phyloP scores from a whole-genome alignment of 495 filamentous ascomycete genomes.

The Ascobolus immersus region DNA sequence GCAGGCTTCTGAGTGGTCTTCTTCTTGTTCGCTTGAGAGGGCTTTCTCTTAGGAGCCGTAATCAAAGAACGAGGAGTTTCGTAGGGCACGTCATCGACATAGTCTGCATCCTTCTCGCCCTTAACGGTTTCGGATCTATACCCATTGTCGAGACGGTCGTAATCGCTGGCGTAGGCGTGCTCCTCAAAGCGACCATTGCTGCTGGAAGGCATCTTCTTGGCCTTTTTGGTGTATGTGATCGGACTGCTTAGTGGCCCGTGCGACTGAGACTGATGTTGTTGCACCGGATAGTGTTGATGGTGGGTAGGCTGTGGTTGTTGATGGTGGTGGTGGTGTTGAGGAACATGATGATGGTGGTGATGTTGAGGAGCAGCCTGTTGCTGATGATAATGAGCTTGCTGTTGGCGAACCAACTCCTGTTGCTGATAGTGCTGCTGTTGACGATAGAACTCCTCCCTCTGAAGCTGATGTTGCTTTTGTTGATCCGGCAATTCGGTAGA shows the following conservation, averaged over 20 bases:
- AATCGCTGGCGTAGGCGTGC: slow-evolving; percentile 11
- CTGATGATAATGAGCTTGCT: neutral
- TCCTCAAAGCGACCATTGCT: slow-evolving; percentile 8
- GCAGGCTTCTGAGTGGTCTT: neutral
- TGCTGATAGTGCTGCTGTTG: slow-evolving; percentile 5
- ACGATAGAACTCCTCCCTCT: slow-evolving; percentile 6
- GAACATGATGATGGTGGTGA: neutral
- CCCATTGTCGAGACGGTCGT: slow-evolving; percentile 15
- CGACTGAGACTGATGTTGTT: neutral
- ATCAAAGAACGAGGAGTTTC: slow-evolving; percentile 10
- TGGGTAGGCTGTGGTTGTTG: slow-evolving; percentile 4
- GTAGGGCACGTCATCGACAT: slow-evolving; percentile 25
- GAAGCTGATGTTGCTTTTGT: slow-evolving; percentile 23
- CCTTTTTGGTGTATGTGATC: no score
- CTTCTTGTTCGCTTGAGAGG: neutral
- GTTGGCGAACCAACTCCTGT: neutral
- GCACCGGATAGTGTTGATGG: slow-evolving; percentile 3
- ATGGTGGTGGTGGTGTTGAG: neutral
- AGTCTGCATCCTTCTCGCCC: slow-evolving; percentile 28
- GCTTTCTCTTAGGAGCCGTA: slow-evolving; percentile 9
- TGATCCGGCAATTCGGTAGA: slow-evolving; percentile 37
- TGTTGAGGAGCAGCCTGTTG: neutral
- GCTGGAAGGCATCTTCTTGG: no score
- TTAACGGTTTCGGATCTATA: slow-evolving; percentile 24
- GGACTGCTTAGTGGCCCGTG: slow-evolving; percentile 3